These are phyloP conservation scores for Lotus japonicus DNA, from an alignment of 306 rosid genomes.

Conservation along the genomic window DNA sequence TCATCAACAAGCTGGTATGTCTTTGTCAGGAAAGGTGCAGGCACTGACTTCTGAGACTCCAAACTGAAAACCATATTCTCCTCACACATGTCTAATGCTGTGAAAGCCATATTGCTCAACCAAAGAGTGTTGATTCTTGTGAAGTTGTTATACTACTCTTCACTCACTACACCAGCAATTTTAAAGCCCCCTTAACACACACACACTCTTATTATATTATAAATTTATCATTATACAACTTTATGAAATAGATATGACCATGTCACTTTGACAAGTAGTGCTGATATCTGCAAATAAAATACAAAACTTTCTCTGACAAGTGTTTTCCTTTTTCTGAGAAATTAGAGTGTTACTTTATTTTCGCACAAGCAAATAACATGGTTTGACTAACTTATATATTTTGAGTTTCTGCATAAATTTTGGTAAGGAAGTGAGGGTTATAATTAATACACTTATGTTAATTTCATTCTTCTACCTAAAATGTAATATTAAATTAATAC, in stretches of 20 bases:
- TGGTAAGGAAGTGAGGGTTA: too few relatives aligned
- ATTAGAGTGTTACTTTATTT: neutral
- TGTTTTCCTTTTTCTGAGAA: too few relatives aligned
- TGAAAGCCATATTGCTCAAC: conserved; percentile 22
- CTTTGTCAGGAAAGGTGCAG: conserved; percentile 63
- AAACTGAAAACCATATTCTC: conserved; percentile 31
- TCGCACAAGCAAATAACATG: neutral
- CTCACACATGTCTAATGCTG: conserved; percentile 21
- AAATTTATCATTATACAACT: conserved; percentile 2
- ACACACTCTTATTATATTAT: neutral
- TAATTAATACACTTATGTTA: too few relatives aligned
- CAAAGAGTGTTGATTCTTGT: neutral
- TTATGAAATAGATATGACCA: conserved; percentile 29
- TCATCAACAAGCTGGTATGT: conserved; percentile 66
- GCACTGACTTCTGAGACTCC: conserved; percentile 39
- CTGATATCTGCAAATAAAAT: too few relatives aligned
- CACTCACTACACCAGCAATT: neutral
- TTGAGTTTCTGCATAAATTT: too few relatives aligned
- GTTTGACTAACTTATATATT: too few relatives aligned
- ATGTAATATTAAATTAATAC: too few relatives aligned
- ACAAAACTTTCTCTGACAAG: too few relatives aligned
- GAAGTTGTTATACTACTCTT: neutral
- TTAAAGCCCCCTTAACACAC: neutral
- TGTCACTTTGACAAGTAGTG: conserved; percentile 9
- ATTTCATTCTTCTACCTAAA: too few relatives aligned